Evolutionary conservation across 495 filamentous ascomycete genomes (phyloP).

Genomic region (Aspergillus bridgeri): DNA sequence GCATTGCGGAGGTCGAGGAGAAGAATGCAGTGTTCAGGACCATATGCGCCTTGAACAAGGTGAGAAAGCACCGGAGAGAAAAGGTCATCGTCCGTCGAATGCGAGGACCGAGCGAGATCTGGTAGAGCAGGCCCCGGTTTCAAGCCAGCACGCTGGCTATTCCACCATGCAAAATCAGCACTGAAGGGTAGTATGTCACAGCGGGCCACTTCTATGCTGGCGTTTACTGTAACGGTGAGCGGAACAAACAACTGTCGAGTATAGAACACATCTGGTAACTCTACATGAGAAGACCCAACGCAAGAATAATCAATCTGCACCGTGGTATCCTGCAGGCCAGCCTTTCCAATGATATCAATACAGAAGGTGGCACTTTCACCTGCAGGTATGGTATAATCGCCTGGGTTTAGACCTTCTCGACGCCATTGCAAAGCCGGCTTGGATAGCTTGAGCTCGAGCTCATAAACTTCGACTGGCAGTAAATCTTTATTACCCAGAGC

Average conservation of each 20-base stretch:
- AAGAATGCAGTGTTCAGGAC: constrained; percentile 71
- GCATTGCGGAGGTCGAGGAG: constrained; percentile 83
- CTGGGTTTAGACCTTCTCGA: constrained; percentile 45
- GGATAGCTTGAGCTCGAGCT: constrained; percentile 73
- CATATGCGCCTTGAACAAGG: constrained; percentile 36
- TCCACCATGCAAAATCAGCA: constrained; percentile 53
- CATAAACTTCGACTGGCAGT: constrained; percentile 73
- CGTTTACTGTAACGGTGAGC: constrained; percentile 85
- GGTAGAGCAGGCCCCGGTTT: constrained; percentile 5
- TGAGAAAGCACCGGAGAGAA: constrained; percentile 42
- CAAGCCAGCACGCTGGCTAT: constrained; percentile 23
- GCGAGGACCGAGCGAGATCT: constrained; percentile 10
- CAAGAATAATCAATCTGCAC: constrained; percentile 82
- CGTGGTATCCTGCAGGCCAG: constrained; percentile 74
- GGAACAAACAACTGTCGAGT: constrained; percentile 81
- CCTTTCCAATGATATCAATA: constrained; percentile 80
- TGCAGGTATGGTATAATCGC: constrained; percentile 58
- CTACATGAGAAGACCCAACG: constrained; percentile 59
- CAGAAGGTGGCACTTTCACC: constrained; percentile 70
- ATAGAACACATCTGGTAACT: constrained; percentile 71
- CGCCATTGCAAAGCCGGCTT: constrained; percentile 70
- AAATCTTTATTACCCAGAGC: constrained; percentile 73
- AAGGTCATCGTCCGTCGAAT: constrained; percentile 25
- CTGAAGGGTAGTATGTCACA: constrained; percentile 75
- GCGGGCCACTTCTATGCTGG: constrained; percentile 73